These are phyloP conservation scores for Hortaea sp. DNA, from an alignment of 2,329 filamentous ascomycete species.

Conservation along the genomic window DNA sequence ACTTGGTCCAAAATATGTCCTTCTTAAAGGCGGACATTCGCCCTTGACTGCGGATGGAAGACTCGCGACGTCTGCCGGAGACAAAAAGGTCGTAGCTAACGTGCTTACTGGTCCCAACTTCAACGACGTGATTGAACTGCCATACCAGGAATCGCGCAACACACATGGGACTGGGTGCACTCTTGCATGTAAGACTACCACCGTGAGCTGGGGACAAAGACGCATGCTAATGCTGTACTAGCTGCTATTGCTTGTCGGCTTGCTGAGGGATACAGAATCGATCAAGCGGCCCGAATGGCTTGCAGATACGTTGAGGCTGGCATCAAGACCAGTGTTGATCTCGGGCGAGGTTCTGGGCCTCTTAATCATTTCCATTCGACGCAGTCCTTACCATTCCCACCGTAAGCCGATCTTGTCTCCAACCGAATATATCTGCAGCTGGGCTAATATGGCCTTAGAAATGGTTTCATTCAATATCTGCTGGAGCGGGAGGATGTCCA, in stretches of 20 bases:
- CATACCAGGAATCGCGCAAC: constrained; percentile 63
- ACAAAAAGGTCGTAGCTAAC: constrained; percentile 62
- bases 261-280: constrained; percentile 47
- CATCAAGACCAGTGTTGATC: constrained; percentile 53
- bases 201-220: not conserved
- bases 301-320: constrained; percentile 63
- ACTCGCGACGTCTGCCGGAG: constrained; percentile 47
- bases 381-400: constrained; percentile 57
- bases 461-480: constrained; percentile 74
- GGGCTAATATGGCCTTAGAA: constrained; percentile 27
- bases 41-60: constrained; percentile 58
- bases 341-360: constrained; percentile 60
- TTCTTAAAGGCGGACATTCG: constrained; percentile 86
- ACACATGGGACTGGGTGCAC: constrained; percentile 95
- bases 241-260: constrained; percentile 69
- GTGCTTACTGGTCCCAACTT: constrained; percentile 57
- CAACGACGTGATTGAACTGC: constrained; percentile 55
- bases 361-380: constrained; percentile 71
- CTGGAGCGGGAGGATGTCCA: constrained; percentile 66
- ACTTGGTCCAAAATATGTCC: constrained; percentile 67
- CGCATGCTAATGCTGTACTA: constrained; percentile 18
- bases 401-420: constrained; percentile 31
- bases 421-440: not conserved
- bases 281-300: constrained; percentile 54
- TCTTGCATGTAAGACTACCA: constrained; percentile 59